These are phyloP conservation scores for Penicillium sp. DNA, from an alignment of 2,329 filamentous ascomycete species.

Conservation along the genomic window DNA sequence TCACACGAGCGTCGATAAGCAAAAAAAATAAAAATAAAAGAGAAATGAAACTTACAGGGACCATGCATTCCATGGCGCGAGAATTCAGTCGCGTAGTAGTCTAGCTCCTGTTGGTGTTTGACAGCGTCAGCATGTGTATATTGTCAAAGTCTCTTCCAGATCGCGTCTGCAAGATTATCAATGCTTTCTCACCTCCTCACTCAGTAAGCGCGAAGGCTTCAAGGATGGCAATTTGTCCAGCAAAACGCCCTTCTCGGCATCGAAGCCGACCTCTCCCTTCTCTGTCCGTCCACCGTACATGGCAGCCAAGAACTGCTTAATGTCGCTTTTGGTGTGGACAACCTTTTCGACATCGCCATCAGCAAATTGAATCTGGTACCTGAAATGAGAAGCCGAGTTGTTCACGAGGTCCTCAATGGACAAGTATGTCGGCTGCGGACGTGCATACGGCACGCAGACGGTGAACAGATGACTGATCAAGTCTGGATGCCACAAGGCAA, in stretches of 20 bases:
- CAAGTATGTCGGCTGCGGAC: slow-evolving; percentile 50
- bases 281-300: slow-evolving; percentile 62
- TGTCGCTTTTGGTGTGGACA: slow-evolving; percentile 53
- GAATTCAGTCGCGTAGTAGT: slow-evolving; percentile 71
- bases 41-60: slow-evolving; percentile 47
- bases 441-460: slow-evolving; percentile 69
- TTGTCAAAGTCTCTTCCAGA: no score
- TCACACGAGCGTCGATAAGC: neutral
- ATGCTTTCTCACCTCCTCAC: slow-evolving; percentile 46
- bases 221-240: slow-evolving; percentile 59
- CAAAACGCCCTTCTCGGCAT: slow-evolving; percentile 55
- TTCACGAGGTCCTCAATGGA: slow-evolving; percentile 57
- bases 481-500: slow-evolving; percentile 66
- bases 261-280: slow-evolving; percentile 54
- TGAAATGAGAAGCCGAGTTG: slow-evolving; percentile 59
- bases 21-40: no score
- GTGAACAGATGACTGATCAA: slow-evolving; percentile 70
- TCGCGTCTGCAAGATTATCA: no score
- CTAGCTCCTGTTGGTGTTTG: slow-evolving; percentile 50
- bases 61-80: slow-evolving; percentile 67
- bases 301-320: slow-evolving; percentile 64
- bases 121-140: neutral
- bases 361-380: slow-evolving; percentile 76
- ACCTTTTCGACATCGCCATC: slow-evolving; percentile 59
- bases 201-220: slow-evolving; percentile 54